Conservation (phyloP, 345 rosid genomes). For the Mercurialis annua region DNA sequence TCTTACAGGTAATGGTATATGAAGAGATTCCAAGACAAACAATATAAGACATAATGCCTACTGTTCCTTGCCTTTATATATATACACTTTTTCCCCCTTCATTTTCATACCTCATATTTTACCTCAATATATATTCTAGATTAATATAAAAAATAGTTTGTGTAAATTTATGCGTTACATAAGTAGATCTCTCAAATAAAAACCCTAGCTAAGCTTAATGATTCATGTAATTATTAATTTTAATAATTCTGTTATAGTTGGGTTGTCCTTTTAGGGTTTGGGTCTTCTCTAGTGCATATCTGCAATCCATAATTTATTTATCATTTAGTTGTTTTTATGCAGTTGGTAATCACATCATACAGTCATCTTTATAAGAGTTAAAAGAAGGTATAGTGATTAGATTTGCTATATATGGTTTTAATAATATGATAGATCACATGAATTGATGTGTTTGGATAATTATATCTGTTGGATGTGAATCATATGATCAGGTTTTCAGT, state of each 20-base stretch:
- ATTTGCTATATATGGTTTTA: neutral
- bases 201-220: too few relatives aligned
- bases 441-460: neutral
- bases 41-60: constrained; percentile 11
- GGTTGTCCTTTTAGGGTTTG: neutral
- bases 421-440: constrained; percentile 1
- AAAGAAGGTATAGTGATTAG: neutral
- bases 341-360: constrained; percentile 1
- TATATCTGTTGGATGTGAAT: neutral
- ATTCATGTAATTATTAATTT: too few relatives aligned
- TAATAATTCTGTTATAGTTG: too few relatives aligned
- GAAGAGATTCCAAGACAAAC: constrained; percentile 20
- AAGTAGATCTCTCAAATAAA: neutral
- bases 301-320: neutral
- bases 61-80: neutral
- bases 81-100: neutral
- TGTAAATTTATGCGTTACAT: neutral
- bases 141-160: neutral
- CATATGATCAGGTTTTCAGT: too few relatives aligned
- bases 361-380: neutral
- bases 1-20: neutral
- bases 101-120: neutral
- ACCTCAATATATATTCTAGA: neutral
- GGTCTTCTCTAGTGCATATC: neutral
- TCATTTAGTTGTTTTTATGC: neutral